Evolutionary conservation across 352 stramenopile species (phyloP).

Genomic region (Phytophthora pseudosyringae): DNA sequence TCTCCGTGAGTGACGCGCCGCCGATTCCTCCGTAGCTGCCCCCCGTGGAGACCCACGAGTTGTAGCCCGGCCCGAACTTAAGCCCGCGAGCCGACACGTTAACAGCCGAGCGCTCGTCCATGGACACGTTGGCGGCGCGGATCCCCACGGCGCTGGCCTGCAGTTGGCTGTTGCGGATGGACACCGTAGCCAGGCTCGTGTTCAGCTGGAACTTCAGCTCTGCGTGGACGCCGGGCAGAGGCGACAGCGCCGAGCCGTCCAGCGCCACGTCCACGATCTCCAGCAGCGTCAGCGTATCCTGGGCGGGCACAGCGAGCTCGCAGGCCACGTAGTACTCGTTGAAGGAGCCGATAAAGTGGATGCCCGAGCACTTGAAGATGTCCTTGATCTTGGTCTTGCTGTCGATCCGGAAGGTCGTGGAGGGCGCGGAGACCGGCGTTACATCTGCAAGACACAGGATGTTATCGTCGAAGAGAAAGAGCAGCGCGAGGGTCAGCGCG

Average conservation of each 20-base stretch:
- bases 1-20: constrained; percentile 60
- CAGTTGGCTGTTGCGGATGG: constrained; percentile 59
- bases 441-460: constrained; percentile 8
- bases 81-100: constrained; percentile 70
- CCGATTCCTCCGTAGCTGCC: constrained; percentile 81
- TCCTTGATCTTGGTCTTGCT: constrained; percentile 53
- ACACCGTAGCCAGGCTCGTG: constrained; percentile 31
- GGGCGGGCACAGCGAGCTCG: constrained; percentile 43
- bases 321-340: constrained; percentile 89
- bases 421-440: background rate
- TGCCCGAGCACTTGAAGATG: constrained; percentile 71
- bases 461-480: background rate
- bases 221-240: constrained; percentile 48
- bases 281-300: constrained; percentile 39
- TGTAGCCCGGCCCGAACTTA: constrained; percentile 85
- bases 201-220: constrained; percentile 62
- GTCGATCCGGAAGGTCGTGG: constrained; percentile 61
- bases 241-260: constrained; percentile 49
- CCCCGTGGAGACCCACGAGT: constrained; percentile 69
- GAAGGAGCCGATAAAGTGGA: constrained; percentile 76
- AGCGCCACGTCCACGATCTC: constrained; percentile 54
- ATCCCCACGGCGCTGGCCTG: constrained; percentile 71
- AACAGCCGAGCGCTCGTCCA: constrained; percentile 55
- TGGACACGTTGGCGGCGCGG: constrained; percentile 39
- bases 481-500: background rate